phyloP scores from a whole-genome alignment of 257 asterid genomes.

The Handroanthus guayacan region DNA sequence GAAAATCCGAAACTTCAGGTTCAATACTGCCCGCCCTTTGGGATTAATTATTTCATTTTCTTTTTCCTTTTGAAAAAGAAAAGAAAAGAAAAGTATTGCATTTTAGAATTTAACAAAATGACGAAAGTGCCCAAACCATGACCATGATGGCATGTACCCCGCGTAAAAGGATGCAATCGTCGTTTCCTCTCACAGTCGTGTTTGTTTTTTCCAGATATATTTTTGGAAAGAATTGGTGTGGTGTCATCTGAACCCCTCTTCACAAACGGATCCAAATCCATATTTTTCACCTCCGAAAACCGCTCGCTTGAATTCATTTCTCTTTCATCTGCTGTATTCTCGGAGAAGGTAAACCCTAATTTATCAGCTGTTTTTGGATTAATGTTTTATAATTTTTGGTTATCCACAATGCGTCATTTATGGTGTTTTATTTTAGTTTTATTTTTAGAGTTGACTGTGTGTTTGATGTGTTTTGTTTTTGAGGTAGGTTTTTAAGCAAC shows the following conservation, averaged over 20 bases:
- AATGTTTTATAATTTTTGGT: not conserved
- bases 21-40: no score
- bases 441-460: not conserved
- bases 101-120: conserved; percentile 8
- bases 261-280: conserved; percentile 46
- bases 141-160: not conserved
- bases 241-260: conserved; percentile 26
- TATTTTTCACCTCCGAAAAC: conserved; percentile 37
- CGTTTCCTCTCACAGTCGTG: conserved; percentile 24
- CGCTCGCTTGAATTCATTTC: conserved; percentile 23
- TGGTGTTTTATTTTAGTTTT: not conserved
- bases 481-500: not conserved
- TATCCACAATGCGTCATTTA: conserved; percentile 15
- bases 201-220: conserved; percentile 28
- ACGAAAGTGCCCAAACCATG: conserved; percentile 24
- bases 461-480: conserved; percentile 5
- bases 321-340: conserved; percentile 33
- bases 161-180: conserved; percentile 24
- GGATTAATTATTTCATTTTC: no score
- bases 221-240: conserved; percentile 30
- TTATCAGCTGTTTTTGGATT: conserved; percentile 15
- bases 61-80: no score
- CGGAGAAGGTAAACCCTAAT: conserved; percentile 45
- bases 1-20: not conserved
- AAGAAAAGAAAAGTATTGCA: not conserved